Evolutionary conservation across 2,329 filamentous ascomycete genomes (phyloP).

Genomic region (Colletotrichum sidae): DNA sequence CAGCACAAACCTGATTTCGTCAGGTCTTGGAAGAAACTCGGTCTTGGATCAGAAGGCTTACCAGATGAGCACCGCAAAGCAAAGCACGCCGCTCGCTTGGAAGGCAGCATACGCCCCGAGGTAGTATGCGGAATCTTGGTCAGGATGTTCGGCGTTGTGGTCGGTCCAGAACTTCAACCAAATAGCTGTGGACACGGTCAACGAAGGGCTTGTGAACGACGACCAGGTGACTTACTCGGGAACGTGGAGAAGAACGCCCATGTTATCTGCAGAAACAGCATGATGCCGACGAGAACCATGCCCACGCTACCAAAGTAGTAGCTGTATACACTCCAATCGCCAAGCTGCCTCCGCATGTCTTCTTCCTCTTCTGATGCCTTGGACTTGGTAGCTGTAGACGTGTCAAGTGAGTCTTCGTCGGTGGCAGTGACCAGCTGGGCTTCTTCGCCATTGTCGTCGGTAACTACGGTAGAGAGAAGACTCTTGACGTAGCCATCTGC

Average conservation of each 20-base stretch:
- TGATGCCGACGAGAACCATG: conserved; percentile 27
- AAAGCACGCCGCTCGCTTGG: conserved; percentile 22
- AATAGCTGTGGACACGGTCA: conserved; percentile 36
- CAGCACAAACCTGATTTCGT: conserved; percentile 26
- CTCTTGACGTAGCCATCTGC: conserved; percentile 48
- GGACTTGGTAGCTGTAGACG: not conserved
- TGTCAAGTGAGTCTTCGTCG: not conserved
- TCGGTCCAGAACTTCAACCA: conserved; percentile 47
- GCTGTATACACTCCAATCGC: conserved; percentile 44
- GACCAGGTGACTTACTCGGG: conserved; percentile 30
- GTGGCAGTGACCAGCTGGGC: not conserved
- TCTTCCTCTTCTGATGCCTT: conserved; percentile 9
- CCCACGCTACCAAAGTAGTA: conserved; percentile 42
- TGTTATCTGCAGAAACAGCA: conserved; percentile 38
- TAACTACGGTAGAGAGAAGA: conserved; percentile 36
- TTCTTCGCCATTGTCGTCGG: not conserved
- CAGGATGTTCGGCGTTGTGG: conserved; percentile 29
- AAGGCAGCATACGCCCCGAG: conserved; percentile 40
- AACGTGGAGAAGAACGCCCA: conserved; percentile 41
- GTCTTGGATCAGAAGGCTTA: not conserved
- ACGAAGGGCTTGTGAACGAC: not conserved
- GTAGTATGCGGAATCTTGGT: conserved; percentile 38
- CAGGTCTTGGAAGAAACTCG: not conserved
- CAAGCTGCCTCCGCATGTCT: conserved; percentile 41
- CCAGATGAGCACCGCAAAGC: conserved; percentile 34